Conservation (phyloP, 768 basidiomycete species). For the Psilocybe azurescens region DNA sequence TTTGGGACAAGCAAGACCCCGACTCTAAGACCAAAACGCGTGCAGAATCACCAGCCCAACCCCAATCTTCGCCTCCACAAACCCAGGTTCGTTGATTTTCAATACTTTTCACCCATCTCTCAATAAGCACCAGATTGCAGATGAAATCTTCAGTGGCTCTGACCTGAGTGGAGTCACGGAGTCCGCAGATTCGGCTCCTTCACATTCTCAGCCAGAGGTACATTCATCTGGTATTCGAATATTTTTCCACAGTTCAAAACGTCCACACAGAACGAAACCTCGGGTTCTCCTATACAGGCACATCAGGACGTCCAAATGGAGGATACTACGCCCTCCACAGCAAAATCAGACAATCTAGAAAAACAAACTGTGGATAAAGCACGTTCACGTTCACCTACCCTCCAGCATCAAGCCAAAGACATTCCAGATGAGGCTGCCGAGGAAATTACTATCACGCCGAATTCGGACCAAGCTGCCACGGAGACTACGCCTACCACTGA, state of each 20-base stretch:
- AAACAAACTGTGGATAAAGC: not conserved
- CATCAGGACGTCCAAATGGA: not conserved
- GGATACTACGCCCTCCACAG: not conserved
- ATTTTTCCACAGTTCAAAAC: not conserved
- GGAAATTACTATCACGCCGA: not conserved
- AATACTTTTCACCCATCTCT: too few relatives aligned
- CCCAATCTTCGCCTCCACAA: conserved; percentile 10
- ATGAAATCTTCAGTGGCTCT: conserved; percentile 36
- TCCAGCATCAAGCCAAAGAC: not conserved
- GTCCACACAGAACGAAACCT: not conserved
- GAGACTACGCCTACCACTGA: not conserved
- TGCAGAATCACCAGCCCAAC: conserved; percentile 17
- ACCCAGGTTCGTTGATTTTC: not conserved
- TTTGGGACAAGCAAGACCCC: conserved; percentile 61
- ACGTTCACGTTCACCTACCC: not conserved
- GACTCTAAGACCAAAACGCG: conserved; percentile 25
- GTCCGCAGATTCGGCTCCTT: conserved; percentile 25
- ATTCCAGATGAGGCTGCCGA: not conserved
- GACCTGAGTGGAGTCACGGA: conserved; percentile 41
- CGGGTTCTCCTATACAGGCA: not conserved
- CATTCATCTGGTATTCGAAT: conserved; percentile 2
- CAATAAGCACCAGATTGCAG: conserved; percentile 18
- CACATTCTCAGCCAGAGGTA: conserved; percentile 29
- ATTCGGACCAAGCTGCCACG: not conserved
- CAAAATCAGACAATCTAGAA: not conserved